phyloP scores from a whole-genome alignment of 1,284 basidiomycete genomes.

The Trichosporon inkin region DNA sequence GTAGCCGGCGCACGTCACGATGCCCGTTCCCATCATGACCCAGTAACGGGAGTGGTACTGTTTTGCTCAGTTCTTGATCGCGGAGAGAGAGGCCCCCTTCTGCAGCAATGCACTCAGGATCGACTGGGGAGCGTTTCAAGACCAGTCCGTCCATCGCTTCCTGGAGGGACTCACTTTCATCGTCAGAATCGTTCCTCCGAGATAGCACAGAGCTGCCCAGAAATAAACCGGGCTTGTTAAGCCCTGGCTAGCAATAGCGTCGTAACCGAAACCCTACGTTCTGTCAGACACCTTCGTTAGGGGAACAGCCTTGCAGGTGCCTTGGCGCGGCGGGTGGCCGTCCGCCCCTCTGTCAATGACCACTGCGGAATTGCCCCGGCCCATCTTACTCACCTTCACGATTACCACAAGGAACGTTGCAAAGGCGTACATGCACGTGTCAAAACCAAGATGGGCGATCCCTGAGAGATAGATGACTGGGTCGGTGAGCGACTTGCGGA shows the following conservation, averaged over 20 bases:
- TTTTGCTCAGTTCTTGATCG: too few species aligned
- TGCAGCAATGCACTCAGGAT: too few species aligned
- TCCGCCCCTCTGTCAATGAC: background rate
- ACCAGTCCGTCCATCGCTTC: too few species aligned
- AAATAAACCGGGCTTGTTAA: slow-evolving; percentile 31
- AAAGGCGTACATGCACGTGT: slow-evolving; percentile 27
- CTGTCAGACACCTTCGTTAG: too few species aligned
- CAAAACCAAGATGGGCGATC: slow-evolving; percentile 30
- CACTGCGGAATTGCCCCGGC: background rate
- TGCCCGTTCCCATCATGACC: slow-evolving; percentile 12
- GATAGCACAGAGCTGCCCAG: slow-evolving; percentile 14
- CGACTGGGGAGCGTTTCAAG: too few species aligned
- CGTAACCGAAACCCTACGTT: slow-evolving; percentile 14
- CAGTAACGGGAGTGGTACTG: slow-evolving; percentile 16
- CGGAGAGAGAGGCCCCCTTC: too few species aligned
- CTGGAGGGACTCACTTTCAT: slow-evolving; percentile 3
- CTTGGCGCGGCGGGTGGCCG: too few species aligned
- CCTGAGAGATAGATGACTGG: slow-evolving; percentile 20
- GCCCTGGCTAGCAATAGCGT: slow-evolving; percentile 25
- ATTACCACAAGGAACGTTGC: background rate
- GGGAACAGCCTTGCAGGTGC: background rate
- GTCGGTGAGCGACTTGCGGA: slow-evolving; percentile 12
- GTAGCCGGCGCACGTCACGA: slow-evolving; percentile 22
- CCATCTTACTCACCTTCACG: background rate
- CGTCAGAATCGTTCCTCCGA: slow-evolving; percentile 22